Evolutionary conservation across 2,329 filamentous ascomycete genomes (phyloP), one percentile per base, ranked within the genome.

Genomic region (Hortaea sp.): DNA sequence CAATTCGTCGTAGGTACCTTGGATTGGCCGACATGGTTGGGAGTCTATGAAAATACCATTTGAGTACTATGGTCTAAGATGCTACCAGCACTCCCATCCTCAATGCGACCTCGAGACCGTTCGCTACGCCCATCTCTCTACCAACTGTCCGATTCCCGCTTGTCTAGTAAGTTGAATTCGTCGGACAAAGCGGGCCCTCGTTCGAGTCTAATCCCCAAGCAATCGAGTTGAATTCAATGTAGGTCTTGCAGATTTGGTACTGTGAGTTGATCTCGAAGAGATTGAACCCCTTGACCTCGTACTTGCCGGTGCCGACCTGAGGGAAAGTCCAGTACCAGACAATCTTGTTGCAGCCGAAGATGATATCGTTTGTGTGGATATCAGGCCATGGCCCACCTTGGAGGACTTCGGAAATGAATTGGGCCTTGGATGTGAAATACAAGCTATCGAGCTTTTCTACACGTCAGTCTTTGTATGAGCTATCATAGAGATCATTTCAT

Each of bases 151-250:
- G n/a, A 35, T 35, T 35, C n/a, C 2, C n/a, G n/a, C 32, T 9
- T 35, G 9, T 2, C 32, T 20, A 35, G 4, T n/a, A n/a, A n/a
- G 32, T 35, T n/a, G 32, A 35, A 35, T 35, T 35, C 4, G 32
- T 9, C 32, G 32, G 32, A 4, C 32, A 35, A 4, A 35, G 32
- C 7, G 32, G 32, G 7, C 32, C 32, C 32, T 46, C n/a, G 30
- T 35, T 12, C 5, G 39, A 37, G 13, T 46, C 44, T 7, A 31
- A 11, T 10, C 45, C 49, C 49, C 49, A 52, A 6, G 49, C 49
- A 34, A 52, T 49, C 27, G 39, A 44, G 45, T 52, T 50, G 44
- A 52, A 49, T 39, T 52, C 49, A 7, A 51, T 32, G 6, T 49
- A 29, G 6, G 48, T 20, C 37, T 42, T 12, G 13, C 34, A 34